Percentiles rank a stretch among this genome's conserved stretches.
These are phyloP conservation scores for Sporothrix brasiliensis DNA, from an alignment of 2,329 filamentous ascomycete species.

Conservation along the genomic window DNA sequence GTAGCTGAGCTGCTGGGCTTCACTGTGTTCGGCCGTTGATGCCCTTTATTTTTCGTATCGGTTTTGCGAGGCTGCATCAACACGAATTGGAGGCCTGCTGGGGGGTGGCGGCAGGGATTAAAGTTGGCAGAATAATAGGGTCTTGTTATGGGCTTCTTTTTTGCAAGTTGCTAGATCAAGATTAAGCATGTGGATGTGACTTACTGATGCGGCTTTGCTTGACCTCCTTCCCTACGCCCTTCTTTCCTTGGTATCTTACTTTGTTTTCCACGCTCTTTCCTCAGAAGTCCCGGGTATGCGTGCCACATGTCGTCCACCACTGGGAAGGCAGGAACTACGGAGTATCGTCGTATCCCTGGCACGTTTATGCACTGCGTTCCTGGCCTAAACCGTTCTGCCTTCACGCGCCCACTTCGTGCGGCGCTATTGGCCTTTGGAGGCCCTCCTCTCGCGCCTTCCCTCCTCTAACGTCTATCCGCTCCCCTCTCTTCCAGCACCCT, in stretches of 20 bases:
- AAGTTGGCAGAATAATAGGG: constrained; percentile 18
- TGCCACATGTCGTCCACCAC: background rate
- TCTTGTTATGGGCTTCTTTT: background rate
- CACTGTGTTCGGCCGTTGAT: background rate
- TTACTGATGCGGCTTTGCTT: too few relatives aligned
- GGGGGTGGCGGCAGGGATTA: background rate
- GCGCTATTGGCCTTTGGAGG: constrained; percentile 20
- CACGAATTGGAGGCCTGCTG: constrained; percentile 25
- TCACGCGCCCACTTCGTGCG: constrained; percentile 26
- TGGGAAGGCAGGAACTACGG: background rate
- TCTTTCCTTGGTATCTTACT: background rate
- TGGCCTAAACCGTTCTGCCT: constrained; percentile 18
- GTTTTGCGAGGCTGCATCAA: background rate
- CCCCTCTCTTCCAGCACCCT: constrained; percentile 4
- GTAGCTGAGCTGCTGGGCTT: background rate
- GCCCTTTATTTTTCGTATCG: background rate
- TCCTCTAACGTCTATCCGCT: constrained; percentile 4
- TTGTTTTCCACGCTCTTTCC: background rate
- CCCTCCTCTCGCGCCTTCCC: constrained; percentile 21
- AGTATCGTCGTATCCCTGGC: constrained; percentile 19
- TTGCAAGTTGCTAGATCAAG: background rate
- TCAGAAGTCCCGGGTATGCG: background rate
- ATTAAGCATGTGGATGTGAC: background rate
- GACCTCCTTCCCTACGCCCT: background rate
- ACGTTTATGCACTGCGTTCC: constrained; percentile 21